Base-by-base conservation (phyloP, 345 rosid genomes). In the Euphorbia peplus region DNA sequence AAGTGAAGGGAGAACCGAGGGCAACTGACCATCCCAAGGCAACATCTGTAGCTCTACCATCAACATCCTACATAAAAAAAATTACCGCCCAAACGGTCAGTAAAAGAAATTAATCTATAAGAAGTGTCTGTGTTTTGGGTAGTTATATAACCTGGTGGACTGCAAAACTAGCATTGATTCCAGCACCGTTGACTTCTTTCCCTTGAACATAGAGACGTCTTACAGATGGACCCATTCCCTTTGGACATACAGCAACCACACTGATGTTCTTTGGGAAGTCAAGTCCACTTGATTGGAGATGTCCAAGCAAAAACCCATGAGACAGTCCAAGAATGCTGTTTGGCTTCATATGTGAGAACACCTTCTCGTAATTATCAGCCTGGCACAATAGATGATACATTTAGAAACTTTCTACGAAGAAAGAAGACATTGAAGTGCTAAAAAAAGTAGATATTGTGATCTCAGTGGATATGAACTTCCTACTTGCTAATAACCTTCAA, bases 1-100 rank as follows among this genome's bases (percentile, higher is more conserved):
- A 93, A 5, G 97, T 85, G 71, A 87, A 89, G 46, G 97, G 97
- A 61, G 98, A 93, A 42, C 97, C 98, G 66, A 90, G 91, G 60
- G 93, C 98, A 75, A 93, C 82, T 4, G 96, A 93, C 93, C 97
- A 93, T 76, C 96, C 96, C 52, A 93, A 70, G 60, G 97, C 96
- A 75, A 90, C 90, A 77, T 90, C 85, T 4, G 95, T 83, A 7
- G 93, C 97, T 76, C 97, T 85, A 56, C 97, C 93, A 44, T 90
- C 92, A 68, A 90, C 88, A 88, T 93, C 95, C 96, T 93, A 67
- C n/a, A 47, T 8, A 8, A 75, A 26, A 3, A 51, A 61, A 28
- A 64, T 24, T 55, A 64, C 51, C n/a, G 44, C 2, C 39, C 25
- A 18, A 12, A 37, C 14, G 22, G 5, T 32, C 1, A 0, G n/a